Evolutionary conservation across 2,329 filamentous ascomycete species (phyloP), one percentile per base, ranked within the genome.

Genomic region (Thielaviopsis populi): DNA sequence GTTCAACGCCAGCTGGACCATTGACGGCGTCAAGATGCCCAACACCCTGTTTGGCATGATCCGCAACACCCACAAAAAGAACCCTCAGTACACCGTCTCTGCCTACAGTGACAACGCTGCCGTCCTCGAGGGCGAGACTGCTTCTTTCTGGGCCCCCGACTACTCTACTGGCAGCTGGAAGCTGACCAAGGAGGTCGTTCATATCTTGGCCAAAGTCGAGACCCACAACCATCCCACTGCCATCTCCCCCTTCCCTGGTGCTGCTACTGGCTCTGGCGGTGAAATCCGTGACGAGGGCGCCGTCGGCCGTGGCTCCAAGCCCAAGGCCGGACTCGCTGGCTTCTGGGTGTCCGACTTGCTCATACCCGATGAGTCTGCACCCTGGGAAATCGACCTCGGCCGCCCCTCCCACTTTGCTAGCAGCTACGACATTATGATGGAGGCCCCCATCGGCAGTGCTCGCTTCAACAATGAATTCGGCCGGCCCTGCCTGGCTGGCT

Each of bases 401-500:
- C 91, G 88, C 71, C 94, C 94, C 3, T 82, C 84, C 54, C 94
- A 99, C 75, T 94, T 96, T 71, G 91, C 94, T 22, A 95, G 89
- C 76, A 91, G 88, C 75, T 78, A 96, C 43, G 91, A 97, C 72
- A 97, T 99, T 69, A 97, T 99, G 92, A 79, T 97, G 11, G 92
- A 99, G 73, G 94, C 91, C 0, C 94, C 94, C 0, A 94, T 99
- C 69, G 94, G 94, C 42, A 94, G 89, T 70, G 94, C 94, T 61
- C 85, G 89, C 22, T 97, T 95, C 79, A 97, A 97, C 78, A 99
- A 99, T 72, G 94, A 96, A 71, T 99, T 97, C 70, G 94, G 94
- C 30, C 83, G 94, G 43, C 92, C 94, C 42, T 91, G 87, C 71
- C 86, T 95, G 13, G 83, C 87, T 2, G 94, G 94, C 24, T 92